Base-by-base conservation (phyloP, 805 yeast genomes). In the Vanderwaltozyma verrucispora region DNA sequence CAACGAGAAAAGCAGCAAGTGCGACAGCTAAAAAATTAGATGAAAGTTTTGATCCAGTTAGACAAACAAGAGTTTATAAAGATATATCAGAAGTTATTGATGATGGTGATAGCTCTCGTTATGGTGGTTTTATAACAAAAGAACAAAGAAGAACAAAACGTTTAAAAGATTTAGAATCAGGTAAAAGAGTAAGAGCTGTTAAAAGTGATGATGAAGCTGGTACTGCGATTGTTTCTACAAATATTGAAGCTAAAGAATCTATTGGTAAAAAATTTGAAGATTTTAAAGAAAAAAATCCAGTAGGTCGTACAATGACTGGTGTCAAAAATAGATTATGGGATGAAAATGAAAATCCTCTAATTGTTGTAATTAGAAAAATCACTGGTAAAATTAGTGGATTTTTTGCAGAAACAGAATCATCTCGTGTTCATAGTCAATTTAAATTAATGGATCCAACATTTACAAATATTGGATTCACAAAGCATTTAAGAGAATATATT, bases 321-420 rank as follows among this genome's bases (percentile, higher is more conserved):
- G 55, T 84, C 48, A 79, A 75, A 56, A 73, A 74, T 43, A 78
- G 72, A 54, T 60, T 68, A 38, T 82, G 88, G 86, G 95, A 89
- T 50, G 97, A 89, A 62, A 77, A 87, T 38, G 97, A 89, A 51
- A 92, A 92, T 61, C 96, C 96, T 8, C 68, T 92, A 51, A 74
- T 92, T 43, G 75, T 88, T 10, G 63, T 81, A 29, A 63, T 92
- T 37, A 77, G 98, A 65, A 82, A 89, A 16, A 65, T 92, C 18
- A 56, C 82, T 29, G 85, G 80, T 55, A 82, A 85, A 55, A 65
- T 92, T 39, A 80, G 92, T 35, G 86, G 94, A 5, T 77, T 88
- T 54, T 88, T 88, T 55, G 92, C 92, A 29, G 99, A 92, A 65
- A 92, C 97, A 27, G 99, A 92, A 66, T 77, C 84, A 46, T 96